These are phyloP conservation scores for Botrytis aclada DNA, from an alignment of 2,329 filamentous ascomycete genomes.

Conservation along the genomic window DNA sequence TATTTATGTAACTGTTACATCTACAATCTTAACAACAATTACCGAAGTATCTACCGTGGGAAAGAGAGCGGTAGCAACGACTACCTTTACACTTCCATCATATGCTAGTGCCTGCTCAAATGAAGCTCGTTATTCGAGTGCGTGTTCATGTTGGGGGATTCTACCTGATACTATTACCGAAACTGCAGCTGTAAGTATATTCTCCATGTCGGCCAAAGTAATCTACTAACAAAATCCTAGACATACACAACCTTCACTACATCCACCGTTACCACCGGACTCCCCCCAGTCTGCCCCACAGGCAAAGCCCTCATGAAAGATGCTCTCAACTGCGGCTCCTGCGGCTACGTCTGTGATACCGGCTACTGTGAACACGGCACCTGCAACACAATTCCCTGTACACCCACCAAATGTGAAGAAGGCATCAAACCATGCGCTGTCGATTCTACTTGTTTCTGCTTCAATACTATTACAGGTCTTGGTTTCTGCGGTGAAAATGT, in stretches of 20 bases:
- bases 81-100: constrained; percentile 14
- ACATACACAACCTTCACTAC: constrained; percentile 13
- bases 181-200: not conserved
- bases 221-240: not conserved
- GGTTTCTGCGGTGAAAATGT: constrained; percentile 17
- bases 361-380: constrained; percentile 18
- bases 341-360: constrained; percentile 12
- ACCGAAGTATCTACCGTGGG: constrained; percentile 14
- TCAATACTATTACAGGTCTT: not conserved
- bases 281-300: not conserved
- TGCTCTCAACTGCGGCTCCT: constrained; percentile 14
- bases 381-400: constrained; percentile 7
- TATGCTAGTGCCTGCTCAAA: constrained; percentile 18
- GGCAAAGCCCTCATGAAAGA: constrained; percentile 13
- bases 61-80: not conserved
- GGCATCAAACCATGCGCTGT: constrained; percentile 14
- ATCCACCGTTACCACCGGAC: constrained; percentile 4
- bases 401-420: constrained; percentile 2
- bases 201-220: not conserved
- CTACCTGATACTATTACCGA: not conserved
- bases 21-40: constrained; percentile 14
- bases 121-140: constrained; percentile 16
- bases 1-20: constrained; percentile 11
- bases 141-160: constrained; percentile 22
- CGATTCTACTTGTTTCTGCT: constrained; percentile 13